Base-by-base conservation (phyloP, 805 yeast species). In the Suhomyces vadensis region DNA sequence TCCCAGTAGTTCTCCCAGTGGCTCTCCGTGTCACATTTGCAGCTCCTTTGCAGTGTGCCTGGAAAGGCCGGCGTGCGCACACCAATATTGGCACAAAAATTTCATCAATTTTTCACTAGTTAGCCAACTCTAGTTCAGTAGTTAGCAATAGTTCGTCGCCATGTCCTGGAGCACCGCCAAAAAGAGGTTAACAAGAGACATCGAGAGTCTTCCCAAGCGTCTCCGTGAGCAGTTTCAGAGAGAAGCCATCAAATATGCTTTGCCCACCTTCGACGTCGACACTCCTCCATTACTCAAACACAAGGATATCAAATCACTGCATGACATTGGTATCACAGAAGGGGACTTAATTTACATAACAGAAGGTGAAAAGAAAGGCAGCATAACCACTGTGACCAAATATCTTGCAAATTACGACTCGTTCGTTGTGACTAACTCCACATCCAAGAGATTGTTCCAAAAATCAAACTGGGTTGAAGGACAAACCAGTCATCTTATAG, bases 291-390 rank as follows among this genome's bases (percentile, higher is more conserved):
- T 51, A 3, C 37, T 60, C 17, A 62, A 70, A 13, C 53, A 53
- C 38, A 40, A 51, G 13, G 65, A 66, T 38, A 58, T 61, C 49
- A 75, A 74, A 53, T 67, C 70, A 11, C 73, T 67, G 35, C 69
- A 78, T 25, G 71, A 72, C 47, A 76, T 85, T 71, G 82, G 79
- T 37, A 81, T 79, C 51, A 71, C 82, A 37, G 81, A 79, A 17
- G 95, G 95, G 16, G 96, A 88, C 65, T 71, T 84, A 48, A 95
- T 87, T 2, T 77, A 88, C 58, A 73, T 89, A 20, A 71, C 80
- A 21, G 75, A 74, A 41, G 97, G 97, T 14, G 73, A 75, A 37
- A 76, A 78, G 56, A 80, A 79, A 56, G 96, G 96, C n/a, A 81
- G 79, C 21, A 74, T 90, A 10, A 82, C 92, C 6, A 78, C 78